Percentiles rank a stretch among this genome's conserved stretches.
Conservation (phyloP, 352 stramenopile genomes). For the Phytophthora brassicae region DNA sequence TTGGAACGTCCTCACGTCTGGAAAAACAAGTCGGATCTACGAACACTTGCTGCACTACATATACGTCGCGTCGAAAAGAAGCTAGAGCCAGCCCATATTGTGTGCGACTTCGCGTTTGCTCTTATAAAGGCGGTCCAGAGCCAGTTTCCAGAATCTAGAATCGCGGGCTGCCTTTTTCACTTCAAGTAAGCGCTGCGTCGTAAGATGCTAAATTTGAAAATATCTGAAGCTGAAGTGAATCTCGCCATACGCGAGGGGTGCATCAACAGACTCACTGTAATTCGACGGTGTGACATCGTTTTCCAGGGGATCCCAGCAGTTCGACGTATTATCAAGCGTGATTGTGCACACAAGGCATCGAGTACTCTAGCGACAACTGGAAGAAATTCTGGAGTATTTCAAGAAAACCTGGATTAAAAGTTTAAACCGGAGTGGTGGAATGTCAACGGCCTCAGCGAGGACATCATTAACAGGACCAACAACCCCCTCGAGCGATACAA, state of each 20-base stretch:
- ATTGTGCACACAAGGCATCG: neutral
- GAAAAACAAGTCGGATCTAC: conserved; percentile 4
- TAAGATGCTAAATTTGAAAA: conserved; percentile 13
- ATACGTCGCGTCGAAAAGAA: neutral
- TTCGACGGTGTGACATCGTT: neutral
- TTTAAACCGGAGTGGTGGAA: neutral
- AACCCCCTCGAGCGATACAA: neutral
- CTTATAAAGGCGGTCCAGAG: conserved; percentile 4
- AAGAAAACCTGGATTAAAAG: conserved; percentile 12
- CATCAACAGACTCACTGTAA: neutral
- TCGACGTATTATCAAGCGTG: neutral
- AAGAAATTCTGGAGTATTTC: conserved; percentile 8
- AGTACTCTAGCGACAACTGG: conserved; percentile 4
- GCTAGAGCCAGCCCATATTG: neutral
- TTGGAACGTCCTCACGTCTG: conserved; percentile 2
- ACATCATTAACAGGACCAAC: neutral
- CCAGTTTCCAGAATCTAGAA: conserved; percentile 15
- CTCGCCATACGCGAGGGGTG: conserved; percentile 3
- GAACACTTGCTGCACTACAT: neutral
- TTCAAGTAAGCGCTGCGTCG: conserved; percentile 11
- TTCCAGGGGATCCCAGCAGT: neutral
- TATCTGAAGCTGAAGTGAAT: neutral
- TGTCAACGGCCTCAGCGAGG: neutral
- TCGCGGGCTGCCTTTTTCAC: conserved; percentile 8
- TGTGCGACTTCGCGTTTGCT: conserved; percentile 6